Percentiles rank a stretch among this genome's conserved stretches.
Conservation (phyloP, 176 grass and related monocot genomes). For the Triticum monococcum region DNA sequence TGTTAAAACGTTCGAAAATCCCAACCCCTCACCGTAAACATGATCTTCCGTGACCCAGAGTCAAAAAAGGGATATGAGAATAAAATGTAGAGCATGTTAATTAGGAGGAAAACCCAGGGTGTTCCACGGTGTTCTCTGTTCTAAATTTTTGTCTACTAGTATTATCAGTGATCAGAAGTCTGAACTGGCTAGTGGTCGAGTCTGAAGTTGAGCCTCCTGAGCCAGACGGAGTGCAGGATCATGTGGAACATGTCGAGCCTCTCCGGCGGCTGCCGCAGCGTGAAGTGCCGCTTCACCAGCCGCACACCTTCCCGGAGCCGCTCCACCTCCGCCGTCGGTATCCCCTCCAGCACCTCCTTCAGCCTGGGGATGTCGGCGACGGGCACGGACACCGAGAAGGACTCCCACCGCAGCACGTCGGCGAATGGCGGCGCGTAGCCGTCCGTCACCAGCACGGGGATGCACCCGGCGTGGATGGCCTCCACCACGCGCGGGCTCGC, state of each 20-base stretch:
- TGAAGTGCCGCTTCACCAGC: slow-evolving; percentile 67
- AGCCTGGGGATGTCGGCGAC: slow-evolving; percentile 49
- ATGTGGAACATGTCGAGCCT: slow-evolving; percentile 76
- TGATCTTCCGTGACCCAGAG: no score
- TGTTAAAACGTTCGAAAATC: no score
- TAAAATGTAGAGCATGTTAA: no score
- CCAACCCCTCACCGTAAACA: no score
- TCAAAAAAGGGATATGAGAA: no score
- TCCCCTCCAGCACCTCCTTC: slow-evolving; percentile 46
- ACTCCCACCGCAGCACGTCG: slow-evolving; percentile 71
- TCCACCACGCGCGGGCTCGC: slow-evolving; percentile 78
- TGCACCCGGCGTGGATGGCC: slow-evolving; percentile 71
- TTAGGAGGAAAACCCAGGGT: no score
- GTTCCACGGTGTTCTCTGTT: no score
- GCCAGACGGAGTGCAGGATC: slow-evolving; percentile 85
- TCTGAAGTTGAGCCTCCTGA: slow-evolving; percentile 68
- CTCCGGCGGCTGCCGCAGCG: slow-evolving; percentile 47
- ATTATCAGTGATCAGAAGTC: not conserved
- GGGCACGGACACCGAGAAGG: slow-evolving; percentile 61
- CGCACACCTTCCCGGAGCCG: slow-evolving; percentile 41
- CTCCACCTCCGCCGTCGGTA: slow-evolving; percentile 59
- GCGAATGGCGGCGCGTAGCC: slow-evolving; percentile 61
- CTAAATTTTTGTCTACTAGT: not conserved
- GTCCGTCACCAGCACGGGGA: slow-evolving; percentile 59
- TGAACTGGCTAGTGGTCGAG: not conserved